These are phyloP conservation scores for Thalassiosira hispida DNA, from an alignment of 352 stramenopile genomes.

Conservation along the genomic window DNA sequence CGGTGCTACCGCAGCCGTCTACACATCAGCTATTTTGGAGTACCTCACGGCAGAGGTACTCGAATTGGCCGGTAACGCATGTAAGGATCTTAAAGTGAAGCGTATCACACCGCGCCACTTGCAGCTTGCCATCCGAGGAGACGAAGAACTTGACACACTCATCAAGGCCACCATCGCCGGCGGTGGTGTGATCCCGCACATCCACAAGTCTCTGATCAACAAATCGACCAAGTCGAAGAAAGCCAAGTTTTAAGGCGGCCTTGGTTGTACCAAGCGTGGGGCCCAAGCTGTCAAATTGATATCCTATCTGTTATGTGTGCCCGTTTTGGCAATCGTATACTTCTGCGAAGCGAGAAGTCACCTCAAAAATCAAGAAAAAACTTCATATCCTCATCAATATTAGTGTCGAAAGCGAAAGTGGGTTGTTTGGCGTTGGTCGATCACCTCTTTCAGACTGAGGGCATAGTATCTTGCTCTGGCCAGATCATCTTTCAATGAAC, in stretches of 20 bases:
- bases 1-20: slow-evolving; percentile 98
- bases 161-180: slow-evolving; percentile 99
- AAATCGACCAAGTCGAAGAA: slow-evolving; percentile 89
- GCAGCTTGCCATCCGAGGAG: slow-evolving; percentile 99
- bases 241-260: slow-evolving; percentile 37
- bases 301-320: slow-evolving; percentile 19
- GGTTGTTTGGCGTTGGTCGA: neutral
- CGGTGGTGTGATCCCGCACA: slow-evolving; percentile 99
- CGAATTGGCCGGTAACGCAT: slow-evolving; percentile 94
- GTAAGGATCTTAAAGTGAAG: slow-evolving; percentile 87
- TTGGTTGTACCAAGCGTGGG: slow-evolving; percentile 20
- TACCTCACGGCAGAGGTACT: slow-evolving; percentile 99
- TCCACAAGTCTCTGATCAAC: slow-evolving; percentile 99
- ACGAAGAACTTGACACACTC: slow-evolving; percentile 99
- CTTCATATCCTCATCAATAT: slow-evolving; percentile 24
- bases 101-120: slow-evolving; percentile 98
- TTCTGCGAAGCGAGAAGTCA: slow-evolving; percentile 4
- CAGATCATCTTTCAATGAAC: slow-evolving; percentile 1
- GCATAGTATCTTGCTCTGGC: neutral
- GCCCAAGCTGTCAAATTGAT: neutral
- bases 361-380: neutral
- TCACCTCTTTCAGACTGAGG: neutral
- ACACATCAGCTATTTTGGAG: slow-evolving; percentile 99
- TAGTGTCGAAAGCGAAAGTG: neutral
- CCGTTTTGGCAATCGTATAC: slow-evolving; percentile 12